Conservation (phyloP, 495 filamentous ascomycete genomes). For the Beverwykella pulmonaria region DNA sequence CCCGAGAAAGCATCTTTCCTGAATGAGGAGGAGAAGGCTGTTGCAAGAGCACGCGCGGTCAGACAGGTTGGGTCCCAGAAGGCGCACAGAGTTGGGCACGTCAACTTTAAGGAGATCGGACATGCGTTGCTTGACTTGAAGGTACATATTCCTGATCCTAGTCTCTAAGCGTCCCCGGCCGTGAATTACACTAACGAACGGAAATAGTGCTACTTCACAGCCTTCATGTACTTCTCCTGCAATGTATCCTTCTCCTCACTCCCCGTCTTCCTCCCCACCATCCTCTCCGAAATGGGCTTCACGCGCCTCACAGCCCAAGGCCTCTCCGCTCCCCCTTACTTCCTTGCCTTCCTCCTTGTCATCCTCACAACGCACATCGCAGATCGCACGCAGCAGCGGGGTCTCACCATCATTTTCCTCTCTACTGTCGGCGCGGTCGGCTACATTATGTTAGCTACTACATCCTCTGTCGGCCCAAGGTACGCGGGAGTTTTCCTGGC, state of each 20-base stretch:
- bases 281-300: conserved; percentile 78
- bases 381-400: conserved; percentile 72
- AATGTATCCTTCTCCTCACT: conserved; percentile 78
- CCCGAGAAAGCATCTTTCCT: conserved; percentile 71
- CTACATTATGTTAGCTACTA: conserved; percentile 56
- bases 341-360: conserved; percentile 71
- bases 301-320: conserved; percentile 73
- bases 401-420: conserved; percentile 63
- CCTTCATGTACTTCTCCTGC: conserved; percentile 59
- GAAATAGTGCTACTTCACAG: conserved; percentile 43
- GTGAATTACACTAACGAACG: background rate
- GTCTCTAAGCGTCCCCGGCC: too few relatives aligned
- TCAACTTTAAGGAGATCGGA: conserved; percentile 63
- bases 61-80: conserved; percentile 58
- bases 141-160: conserved; percentile 32
- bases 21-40: conserved; percentile 67
- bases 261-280: conserved; percentile 82
- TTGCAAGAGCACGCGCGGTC: conserved; percentile 65
- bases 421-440: conserved; percentile 68
- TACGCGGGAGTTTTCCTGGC: conserved; percentile 46
- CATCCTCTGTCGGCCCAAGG: conserved; percentile 31
- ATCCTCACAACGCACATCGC: conserved; percentile 70
- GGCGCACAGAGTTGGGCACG: conserved; percentile 54
- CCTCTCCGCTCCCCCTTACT: conserved; percentile 78
- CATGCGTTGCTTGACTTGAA: conserved; percentile 63